Percentiles rank a stretch among this genome's conserved stretches.
Evolutionary conservation across 2,329 filamentous ascomycete species (phyloP).

Genomic region (Fusarium palustre): DNA sequence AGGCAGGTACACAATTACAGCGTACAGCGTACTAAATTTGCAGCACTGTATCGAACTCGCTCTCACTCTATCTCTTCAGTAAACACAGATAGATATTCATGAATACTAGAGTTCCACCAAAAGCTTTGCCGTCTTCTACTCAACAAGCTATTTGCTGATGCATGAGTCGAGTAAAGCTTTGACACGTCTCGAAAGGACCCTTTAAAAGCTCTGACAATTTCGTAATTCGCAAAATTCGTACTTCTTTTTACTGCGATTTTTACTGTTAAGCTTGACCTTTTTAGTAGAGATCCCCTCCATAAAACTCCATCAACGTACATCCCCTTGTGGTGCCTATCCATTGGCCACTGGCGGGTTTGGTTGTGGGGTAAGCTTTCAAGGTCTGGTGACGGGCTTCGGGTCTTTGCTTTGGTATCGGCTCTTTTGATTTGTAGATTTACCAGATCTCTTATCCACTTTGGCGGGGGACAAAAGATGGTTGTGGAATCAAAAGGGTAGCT

Average conservation of each 20-base stretch:
- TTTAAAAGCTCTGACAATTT: conserved; percentile 17
- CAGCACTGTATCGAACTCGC: not conserved
- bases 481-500: conserved; percentile 29
- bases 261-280: conserved; percentile 30
- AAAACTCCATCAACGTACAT: conserved; percentile 4
- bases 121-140: not conserved
- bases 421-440: conserved; percentile 43
- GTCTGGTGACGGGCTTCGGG: conserved; percentile 35
- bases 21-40: not conserved
- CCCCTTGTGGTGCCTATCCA: conserved; percentile 19
- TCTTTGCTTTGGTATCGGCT: conserved; percentile 33
- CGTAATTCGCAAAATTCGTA: conserved; percentile 8
- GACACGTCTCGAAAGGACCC: conserved; percentile 6
- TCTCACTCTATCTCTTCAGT: not conserved
- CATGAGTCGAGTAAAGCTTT: not conserved
- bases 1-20: not conserved
- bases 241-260: not conserved
- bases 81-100: not conserved
- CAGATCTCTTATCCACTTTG: conserved; percentile 40
- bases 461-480: conserved; percentile 28
- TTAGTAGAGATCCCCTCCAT: conserved; percentile 22
- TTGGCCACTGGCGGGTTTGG: conserved; percentile 41
- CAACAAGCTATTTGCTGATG: not conserved
- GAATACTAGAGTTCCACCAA: not conserved
- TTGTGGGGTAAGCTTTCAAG: conserved; percentile 45